Evolutionary conservation across 1,284 basidiomycete species (phyloP), one percentile per base, ranked within the genome.

Genomic region (Lignosus rhinocerotis): DNA sequence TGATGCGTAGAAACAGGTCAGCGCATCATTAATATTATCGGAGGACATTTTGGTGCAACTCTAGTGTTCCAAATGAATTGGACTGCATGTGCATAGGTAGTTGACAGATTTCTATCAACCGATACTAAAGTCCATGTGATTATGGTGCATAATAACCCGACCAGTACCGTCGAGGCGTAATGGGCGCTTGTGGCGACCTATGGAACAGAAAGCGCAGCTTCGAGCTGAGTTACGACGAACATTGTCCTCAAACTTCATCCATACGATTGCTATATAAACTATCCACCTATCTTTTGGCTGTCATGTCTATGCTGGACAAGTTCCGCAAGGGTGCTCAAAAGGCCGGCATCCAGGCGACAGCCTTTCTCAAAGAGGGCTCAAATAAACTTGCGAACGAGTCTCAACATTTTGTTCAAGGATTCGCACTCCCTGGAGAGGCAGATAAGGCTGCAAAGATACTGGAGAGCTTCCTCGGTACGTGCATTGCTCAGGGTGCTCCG

Each of bases 401-500:
- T 1, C 80, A 85, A 62, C 86, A 87, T 52, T 86, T 95, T 58
- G 88, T 88, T 5, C 92, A 93, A 66, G 85, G 87, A 6, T 96
- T 96, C 77, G 87, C 83, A 46, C 79, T 97, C 31, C 91, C 92
- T 14, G 91, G 92, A 64, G 94, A 95, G 75, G 90, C 91, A 53
- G 87, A 94, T 67, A 96, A 94, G 71, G 93, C 96, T 0, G 94
- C 95, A 30, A 92, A 89, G 74, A 97, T 96, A 65, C 78, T 98
- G 39, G 86, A 87, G 66, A 88, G 87, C 66, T 98, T 98, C 81
- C 80, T 98, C 14, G 92, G 92, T 94, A 68, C 63, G 85, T 78
- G 8, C 44, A 6, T 10, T 19, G 19, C 25, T 1, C 9, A 25
- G n/a, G 30, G 50, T 25, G 5, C 12, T 30, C n/a, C 17, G 11